phyloP scores from a whole-genome alignment of 2,329 filamentous ascomycete species.

The Gliomastix tumulicola region DNA sequence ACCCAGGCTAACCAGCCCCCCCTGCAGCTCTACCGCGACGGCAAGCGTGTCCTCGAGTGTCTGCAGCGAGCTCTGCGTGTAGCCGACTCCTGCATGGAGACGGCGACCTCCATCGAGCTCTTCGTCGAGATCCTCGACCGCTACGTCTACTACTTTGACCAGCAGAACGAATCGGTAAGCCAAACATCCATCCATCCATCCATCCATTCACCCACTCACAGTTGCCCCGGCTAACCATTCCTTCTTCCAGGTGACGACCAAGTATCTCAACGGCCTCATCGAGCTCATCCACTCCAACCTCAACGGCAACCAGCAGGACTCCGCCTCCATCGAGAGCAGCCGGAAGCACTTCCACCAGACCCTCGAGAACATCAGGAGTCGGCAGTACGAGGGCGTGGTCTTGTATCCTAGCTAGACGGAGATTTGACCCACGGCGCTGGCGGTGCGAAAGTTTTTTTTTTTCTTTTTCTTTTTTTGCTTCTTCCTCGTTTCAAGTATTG shows the following conservation, averaged over 20 bases:
- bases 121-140: slow-evolving; percentile 98
- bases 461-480: no score
- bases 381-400: slow-evolving; percentile 90
- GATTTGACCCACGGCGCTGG: no score
- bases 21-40: slow-evolving; percentile 85
- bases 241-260: slow-evolving; percentile 65
- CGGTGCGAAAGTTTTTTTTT: background rate
- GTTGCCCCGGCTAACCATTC: slow-evolving; percentile 7
- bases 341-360: slow-evolving; percentile 93
- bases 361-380: slow-evolving; percentile 82
- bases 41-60: slow-evolving; percentile 94
- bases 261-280: slow-evolving; percentile 96
- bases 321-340: slow-evolving; percentile 77
- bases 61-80: slow-evolving; percentile 91
- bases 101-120: slow-evolving; percentile 90
- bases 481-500: no score
- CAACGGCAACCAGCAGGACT: slow-evolving; percentile 75
- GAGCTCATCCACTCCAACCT: slow-evolving; percentile 97
- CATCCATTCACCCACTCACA: background rate
- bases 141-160: slow-evolving; percentile 99
- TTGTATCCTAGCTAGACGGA: slow-evolving; percentile 45
- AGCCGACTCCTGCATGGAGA: slow-evolving; percentile 98
- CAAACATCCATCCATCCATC: no score
- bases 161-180: slow-evolving; percentile 87
- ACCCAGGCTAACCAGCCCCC: background rate